A percentile compares a stretch with the other conserved stretches of the same genome.
These are phyloP conservation scores for Penicillium cinerascens DNA, from an alignment of 495 filamentous ascomycete genomes.

Conservation along the genomic window DNA sequence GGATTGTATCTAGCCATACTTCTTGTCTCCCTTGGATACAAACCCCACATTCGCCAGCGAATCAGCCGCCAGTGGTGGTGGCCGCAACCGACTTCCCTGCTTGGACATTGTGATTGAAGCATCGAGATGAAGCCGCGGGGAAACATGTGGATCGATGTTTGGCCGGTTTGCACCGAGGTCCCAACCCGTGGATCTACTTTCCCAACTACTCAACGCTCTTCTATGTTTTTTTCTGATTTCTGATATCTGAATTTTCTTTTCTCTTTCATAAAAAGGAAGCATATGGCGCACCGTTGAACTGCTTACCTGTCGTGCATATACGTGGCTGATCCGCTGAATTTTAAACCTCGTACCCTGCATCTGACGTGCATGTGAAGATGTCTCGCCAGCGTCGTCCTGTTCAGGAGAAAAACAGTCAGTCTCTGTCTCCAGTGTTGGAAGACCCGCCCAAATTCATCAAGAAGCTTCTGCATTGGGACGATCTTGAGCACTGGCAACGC, in stretches of 20 bases:
- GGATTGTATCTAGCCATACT: conserved; percentile 39
- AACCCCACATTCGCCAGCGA: conserved; percentile 74
- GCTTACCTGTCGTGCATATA: conserved; percentile 17
- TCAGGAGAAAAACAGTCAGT: conserved; percentile 22
- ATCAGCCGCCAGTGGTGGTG: conserved; percentile 53
- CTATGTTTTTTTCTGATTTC: conserved; percentile 5
- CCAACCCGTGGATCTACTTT: conserved; percentile 15
- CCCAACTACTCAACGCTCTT: conserved; percentile 27
- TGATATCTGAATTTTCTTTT: conserved; percentile 10
- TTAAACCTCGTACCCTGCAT: conserved; percentile 10
- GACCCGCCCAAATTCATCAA: conserved; percentile 30
- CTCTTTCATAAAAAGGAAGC: background rate
- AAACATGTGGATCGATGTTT: conserved; percentile 18
- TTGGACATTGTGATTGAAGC: conserved; percentile 16
- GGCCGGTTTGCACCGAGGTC: conserved; percentile 20
- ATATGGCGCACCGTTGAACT: background rate
- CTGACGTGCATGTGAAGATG: conserved; percentile 30
- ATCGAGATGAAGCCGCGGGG: conserved; percentile 4
- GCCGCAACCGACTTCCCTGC: conserved; percentile 63
- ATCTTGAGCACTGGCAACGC: conserved; percentile 65
- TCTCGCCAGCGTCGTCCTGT: conserved; percentile 37
- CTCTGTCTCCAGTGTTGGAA: conserved; percentile 21
- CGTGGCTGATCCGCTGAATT: conserved; percentile 15
- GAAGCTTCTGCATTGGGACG: conserved; percentile 56
- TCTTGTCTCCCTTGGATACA: conserved; percentile 83